These are phyloP conservation scores for Moelleriella libera DNA, from an alignment of 2,329 filamentous ascomycete genomes.

Conservation along the genomic window DNA sequence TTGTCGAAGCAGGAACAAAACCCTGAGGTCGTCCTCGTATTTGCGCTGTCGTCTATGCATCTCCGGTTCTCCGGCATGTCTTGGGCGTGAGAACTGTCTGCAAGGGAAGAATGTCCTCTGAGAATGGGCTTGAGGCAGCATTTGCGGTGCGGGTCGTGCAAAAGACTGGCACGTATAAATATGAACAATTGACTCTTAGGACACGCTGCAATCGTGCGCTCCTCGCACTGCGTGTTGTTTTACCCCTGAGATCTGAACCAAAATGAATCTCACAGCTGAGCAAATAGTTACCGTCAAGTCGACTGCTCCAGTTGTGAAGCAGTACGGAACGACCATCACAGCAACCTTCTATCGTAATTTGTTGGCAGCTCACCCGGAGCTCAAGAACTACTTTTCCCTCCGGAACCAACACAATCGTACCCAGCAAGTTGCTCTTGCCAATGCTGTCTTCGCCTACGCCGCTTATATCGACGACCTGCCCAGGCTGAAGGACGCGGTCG, in stretches of 20 bases:
- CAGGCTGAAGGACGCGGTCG: constrained; percentile 38
- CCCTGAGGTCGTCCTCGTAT: too few relatives aligned
- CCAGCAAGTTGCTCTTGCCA: constrained; percentile 56
- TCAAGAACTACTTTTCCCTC: constrained; percentile 58
- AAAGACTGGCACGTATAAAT: too few relatives aligned
- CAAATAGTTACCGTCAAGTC: constrained; percentile 64
- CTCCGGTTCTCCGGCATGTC: too few relatives aligned
- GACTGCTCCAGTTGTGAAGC: constrained; percentile 57
- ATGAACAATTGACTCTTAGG: too few relatives aligned
- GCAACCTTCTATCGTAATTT: constrained; percentile 58
- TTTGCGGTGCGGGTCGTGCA: too few relatives aligned
- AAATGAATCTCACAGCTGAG: constrained; percentile 39
- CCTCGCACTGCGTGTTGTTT: too few relatives aligned
- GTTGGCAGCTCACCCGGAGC: constrained; percentile 45
- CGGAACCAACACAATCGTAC: constrained; percentile 54
- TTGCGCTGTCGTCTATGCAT: too few relatives aligned
- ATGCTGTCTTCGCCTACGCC: constrained; percentile 58
- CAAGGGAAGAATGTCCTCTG: too few relatives aligned
- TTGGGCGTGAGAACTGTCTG: too few relatives aligned
- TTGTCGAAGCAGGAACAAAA: too few relatives aligned
- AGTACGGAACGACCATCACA: constrained; percentile 58
- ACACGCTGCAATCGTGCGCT: too few relatives aligned
- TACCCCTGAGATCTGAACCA: not conserved
- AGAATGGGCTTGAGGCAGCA: too few relatives aligned
- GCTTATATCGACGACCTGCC: constrained; percentile 56